Evolutionary conservation across 2,329 filamentous ascomycete genomes (phyloP), one percentile per base, ranked within the genome.

Genomic region (Fusarium napiforme): DNA sequence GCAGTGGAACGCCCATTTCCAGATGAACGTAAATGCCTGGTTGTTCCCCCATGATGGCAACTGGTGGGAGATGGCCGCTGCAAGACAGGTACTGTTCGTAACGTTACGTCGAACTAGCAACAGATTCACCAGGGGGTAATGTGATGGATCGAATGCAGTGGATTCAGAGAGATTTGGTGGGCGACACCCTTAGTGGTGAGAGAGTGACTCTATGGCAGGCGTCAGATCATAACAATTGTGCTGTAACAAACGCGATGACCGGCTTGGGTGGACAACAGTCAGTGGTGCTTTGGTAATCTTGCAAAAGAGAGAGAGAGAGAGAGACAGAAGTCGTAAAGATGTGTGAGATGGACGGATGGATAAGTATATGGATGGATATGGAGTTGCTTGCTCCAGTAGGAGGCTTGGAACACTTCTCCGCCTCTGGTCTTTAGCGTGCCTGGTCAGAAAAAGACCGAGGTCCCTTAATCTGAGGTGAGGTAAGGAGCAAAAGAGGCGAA

Each of bases 1-100:
- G 81, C 83, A 85, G 87, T 2, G 86, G 87, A 30, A 89, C 78
- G 36, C 87, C 86, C 66, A 88, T 86, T 75, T 87, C 86, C 66
- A 89, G 79, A 61, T 87, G 84, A 15, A 88, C 79, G 65, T 87
- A 88, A 60, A 88, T 80, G 42, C 70, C 69, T 49, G 79, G 78
- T 59, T 78, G 73, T 36, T 77, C 69, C 32, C 67, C 64, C 79
- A 81, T 81, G 49, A 37, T 70, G 58, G 34, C 55, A 42, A 45
- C 36, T 34, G 19, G 32, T 39, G 34, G 46, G 32, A 21, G 32
- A 43, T 39, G 39, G 21, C 16, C 16, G 26, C n/a, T 43, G n/a
- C 8, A 55, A 32, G n/a, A 32, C 21, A 37, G 23, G 30, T n/a
- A 30, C 30, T 36, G 49, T n/a, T n/a, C 26, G 43, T 26, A 52